Conservation (phyloP, 805 yeast species). For the Scheffersomyces ergatensis region DNA sequence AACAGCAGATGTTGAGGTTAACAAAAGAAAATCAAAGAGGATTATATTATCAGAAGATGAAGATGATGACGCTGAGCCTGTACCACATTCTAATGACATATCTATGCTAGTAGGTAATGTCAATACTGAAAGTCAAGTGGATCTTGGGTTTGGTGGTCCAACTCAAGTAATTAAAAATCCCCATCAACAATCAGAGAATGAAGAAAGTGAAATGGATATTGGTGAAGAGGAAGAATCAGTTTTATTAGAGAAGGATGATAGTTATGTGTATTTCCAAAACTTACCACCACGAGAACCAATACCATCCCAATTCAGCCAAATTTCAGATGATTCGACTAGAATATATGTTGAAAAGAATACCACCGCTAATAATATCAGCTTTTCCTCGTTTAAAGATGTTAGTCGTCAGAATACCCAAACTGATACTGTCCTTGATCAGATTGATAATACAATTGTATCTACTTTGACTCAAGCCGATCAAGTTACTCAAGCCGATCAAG, state of each 20-base stretch:
- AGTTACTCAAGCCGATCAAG: slow-evolving; percentile 5
- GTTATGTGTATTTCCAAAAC: slow-evolving; percentile 23
- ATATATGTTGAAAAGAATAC: too few relatives aligned
- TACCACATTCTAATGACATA: slow-evolving; percentile 18
- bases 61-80: slow-evolving; percentile 13
- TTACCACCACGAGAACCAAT: slow-evolving; percentile 20
- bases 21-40: slow-evolving; percentile 5
- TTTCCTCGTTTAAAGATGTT: slow-evolving; percentile 22
- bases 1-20: slow-evolving; percentile 10
- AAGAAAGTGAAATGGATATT: not conserved
- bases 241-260: slow-evolving; percentile 1
- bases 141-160: not conserved
- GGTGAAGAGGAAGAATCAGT: not conserved
- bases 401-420: slow-evolving; percentile 11
- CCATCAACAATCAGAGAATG: not conserved
- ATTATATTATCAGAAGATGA: slow-evolving; percentile 10
- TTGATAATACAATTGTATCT: slow-evolving; percentile 10
- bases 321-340: slow-evolving; percentile 4
- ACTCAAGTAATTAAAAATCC: not conserved
- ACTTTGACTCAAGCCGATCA: slow-evolving; percentile 28
- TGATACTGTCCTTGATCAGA: slow-evolving; percentile 15
- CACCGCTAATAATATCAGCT: slow-evolving; percentile 7
- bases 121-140: not conserved
- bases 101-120: slow-evolving; percentile 18
- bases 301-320: slow-evolving; percentile 2